Evolutionary conservation across 441 rosid genomes (phyloP), one percentile per base, ranked within the genome.

Genomic region (Pelargonium australe): DNA sequence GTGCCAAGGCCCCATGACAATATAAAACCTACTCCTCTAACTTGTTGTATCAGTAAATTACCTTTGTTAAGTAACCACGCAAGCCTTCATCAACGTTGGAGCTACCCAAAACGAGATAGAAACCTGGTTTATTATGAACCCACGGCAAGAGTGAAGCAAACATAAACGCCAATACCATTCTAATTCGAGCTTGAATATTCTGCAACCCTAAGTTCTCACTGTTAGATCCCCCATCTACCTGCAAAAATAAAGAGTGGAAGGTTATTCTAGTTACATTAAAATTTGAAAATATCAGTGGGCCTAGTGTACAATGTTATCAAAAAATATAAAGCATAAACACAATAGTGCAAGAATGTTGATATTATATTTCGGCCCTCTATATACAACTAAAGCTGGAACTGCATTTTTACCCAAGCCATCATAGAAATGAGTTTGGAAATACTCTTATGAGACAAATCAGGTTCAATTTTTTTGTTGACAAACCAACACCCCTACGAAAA

Each of bases 141-240:
- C 99, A 91, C 66, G 99, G 97, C 84, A 95, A 84, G 51, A 91
- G 86, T 65, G 97, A 95, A 65, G 99, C 97, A 67, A 95, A 77
- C 97, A 87, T 91, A 81, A 91, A 95, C 45, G 97, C 97, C 71
- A 95, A 75, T 66, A 95, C 97, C 99, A 95, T 95, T 80, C 99
- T 91, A 73, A 86, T 90, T 78, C 97, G 84, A 68, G 99, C 99
- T 85, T 95, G 99, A 79, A 91, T 91, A 78, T 95, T 95, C 84
- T 95, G 99, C 81, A 91, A 80, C 41, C 99, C 99, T 64, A 94
- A 83, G 78, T 94, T 94, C 86, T 94, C 99, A 66, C 73, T 75
- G 31, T 84, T 81, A 47, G 97, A 91, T 75, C 97, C 97, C 64
- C 99, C 99, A 84, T 94, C 99, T 34, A 94, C 81, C 96, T 89